Base-by-base conservation (phyloP, 2,329 filamentous ascomycete species). In the Fusarium verrucosum region DNA sequence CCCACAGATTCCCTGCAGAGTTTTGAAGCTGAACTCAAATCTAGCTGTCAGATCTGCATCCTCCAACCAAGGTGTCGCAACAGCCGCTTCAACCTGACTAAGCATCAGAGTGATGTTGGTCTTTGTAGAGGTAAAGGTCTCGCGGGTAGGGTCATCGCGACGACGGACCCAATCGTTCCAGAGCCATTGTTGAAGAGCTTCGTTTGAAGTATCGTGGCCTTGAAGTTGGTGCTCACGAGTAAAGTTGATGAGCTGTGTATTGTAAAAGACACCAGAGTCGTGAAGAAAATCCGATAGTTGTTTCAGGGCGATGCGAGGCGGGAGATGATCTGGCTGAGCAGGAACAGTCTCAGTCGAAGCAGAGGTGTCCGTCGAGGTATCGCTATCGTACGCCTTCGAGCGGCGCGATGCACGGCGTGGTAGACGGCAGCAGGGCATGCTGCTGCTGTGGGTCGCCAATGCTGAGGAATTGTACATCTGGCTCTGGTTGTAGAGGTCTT, bases 301-400 rank as follows among this genome's bases (percentile, higher is more conserved):
- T 10, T 60, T 56, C 19, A 66, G 44, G 10, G 62, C 63, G 20
- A 66, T 49, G 10, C 58, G 64, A n/a, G 59, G 62, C n/a, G 58
- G 64, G n/a, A 66, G 62, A 6, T 35, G 40, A 19, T 46, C 46
- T 26, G 56, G 45, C 23, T 36, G 53, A n/a, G 35, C 16, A 11
- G 25, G 50, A 19, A 11, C 30, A 10, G 46, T 41, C 20, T 56
- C 28, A 17, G 50, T 59, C 4, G 53, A 59, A 10, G 40, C 20
- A 25, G 50, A 64, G 19, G 35, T 42, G 7, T 60, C 41, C 11
- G 35, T 32, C 38, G 61, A 54, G 5, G 16, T 35, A 19, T 46
- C 54, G 11, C 33, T 54, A 8, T 54, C 52, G 23, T 54, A 63
- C 2, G 26, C 13, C 13, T 28, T 59, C n/a, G 25, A 20, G 37